Evolutionary conservation across 768 basidiomycete genomes (phyloP).

Genomic region (Kwoniella dendrophila): DNA sequence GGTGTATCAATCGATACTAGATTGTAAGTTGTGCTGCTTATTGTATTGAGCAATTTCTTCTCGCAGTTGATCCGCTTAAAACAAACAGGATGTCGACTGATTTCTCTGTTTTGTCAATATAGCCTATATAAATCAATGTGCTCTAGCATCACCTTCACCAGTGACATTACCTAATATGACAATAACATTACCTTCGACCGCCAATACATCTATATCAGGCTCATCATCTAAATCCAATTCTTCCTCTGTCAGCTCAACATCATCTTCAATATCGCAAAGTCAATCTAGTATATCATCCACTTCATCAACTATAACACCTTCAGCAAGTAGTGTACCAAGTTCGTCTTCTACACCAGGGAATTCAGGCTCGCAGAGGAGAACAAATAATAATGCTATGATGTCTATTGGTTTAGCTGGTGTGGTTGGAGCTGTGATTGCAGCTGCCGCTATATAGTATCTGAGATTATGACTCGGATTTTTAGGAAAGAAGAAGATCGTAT

Average conservation of each 20-base stretch:
- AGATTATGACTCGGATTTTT: no score
- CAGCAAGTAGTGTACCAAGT: neutral
- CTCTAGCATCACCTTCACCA: conserved; percentile 6
- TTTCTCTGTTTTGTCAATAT: neutral
- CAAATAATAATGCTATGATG: conserved; percentile 10
- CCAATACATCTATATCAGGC: conserved; percentile 1
- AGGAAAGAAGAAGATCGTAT: no score
- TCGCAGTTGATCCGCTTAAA: neutral
- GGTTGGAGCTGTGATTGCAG: conserved; percentile 12
- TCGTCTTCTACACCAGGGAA: conserved; percentile 5
- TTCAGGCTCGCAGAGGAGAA: neutral
- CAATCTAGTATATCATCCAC: conserved; percentile 1
- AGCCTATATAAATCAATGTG: conserved; percentile 27
- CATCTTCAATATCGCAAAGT: neutral
- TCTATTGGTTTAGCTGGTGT: conserved; percentile 16
- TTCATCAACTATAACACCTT: neutral
- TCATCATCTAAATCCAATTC: neutral
- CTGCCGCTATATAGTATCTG: conserved; percentile 21
- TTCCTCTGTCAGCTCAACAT: neutral
- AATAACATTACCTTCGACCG: conserved; percentile 10
- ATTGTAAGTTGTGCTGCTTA: conserved; percentile 4
- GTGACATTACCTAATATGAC: conserved; percentile 22
- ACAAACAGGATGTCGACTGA: neutral
- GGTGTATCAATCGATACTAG: conserved; percentile 11
- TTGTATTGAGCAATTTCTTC: neutral